phyloP scores from a whole-genome alignment of 352 stramenopile species.

The Globisporangium iwayamae region DNA sequence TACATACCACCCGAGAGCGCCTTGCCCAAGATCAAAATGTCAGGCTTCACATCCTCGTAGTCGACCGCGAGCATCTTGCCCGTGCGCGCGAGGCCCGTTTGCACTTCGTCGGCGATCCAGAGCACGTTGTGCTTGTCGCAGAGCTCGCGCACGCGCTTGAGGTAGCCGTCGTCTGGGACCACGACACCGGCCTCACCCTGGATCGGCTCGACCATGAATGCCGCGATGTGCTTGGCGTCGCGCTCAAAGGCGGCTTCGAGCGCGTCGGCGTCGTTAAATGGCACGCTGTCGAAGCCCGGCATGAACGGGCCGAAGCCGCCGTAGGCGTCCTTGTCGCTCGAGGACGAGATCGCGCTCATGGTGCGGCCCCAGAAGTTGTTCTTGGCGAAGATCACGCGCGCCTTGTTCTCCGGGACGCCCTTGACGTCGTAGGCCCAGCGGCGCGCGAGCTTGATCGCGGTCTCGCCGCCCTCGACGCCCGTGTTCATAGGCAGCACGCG shows the following conservation, averaged over 20 bases:
- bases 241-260: slow-evolving; percentile 79
- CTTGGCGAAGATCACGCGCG: slow-evolving; percentile 94
- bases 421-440: slow-evolving; percentile 98
- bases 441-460: slow-evolving; percentile 95
- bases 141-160: slow-evolving; percentile 86
- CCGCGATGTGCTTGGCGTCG: slow-evolving; percentile 90
- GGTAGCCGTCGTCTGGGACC: slow-evolving; percentile 96
- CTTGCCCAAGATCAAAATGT: slow-evolving; percentile 97
- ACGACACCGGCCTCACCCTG: slow-evolving; percentile 98
- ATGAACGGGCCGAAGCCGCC: slow-evolving; percentile 97
- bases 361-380: slow-evolving; percentile 99
- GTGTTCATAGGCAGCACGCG: slow-evolving; percentile 99
- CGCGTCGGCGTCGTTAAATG: slow-evolving; percentile 93
- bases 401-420: slow-evolving; percentile 89
- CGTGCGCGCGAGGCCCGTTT: slow-evolving; percentile 95
- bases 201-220: slow-evolving; percentile 99
- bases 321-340: slow-evolving; percentile 87
- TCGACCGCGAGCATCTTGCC: slow-evolving; percentile 96
- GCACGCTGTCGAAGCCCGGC: slow-evolving; percentile 92
- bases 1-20: slow-evolving; percentile 96
- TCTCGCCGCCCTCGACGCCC: slow-evolving; percentile 98
- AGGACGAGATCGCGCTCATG: slow-evolving; percentile 95
- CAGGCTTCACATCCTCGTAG: slow-evolving; percentile 96
- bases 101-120: slow-evolving; percentile 98
- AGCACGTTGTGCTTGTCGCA: slow-evolving; percentile 99